Conservation (phyloP, 2,329 filamentous ascomycete genomes). For the Cladosporium sp. region DNA sequence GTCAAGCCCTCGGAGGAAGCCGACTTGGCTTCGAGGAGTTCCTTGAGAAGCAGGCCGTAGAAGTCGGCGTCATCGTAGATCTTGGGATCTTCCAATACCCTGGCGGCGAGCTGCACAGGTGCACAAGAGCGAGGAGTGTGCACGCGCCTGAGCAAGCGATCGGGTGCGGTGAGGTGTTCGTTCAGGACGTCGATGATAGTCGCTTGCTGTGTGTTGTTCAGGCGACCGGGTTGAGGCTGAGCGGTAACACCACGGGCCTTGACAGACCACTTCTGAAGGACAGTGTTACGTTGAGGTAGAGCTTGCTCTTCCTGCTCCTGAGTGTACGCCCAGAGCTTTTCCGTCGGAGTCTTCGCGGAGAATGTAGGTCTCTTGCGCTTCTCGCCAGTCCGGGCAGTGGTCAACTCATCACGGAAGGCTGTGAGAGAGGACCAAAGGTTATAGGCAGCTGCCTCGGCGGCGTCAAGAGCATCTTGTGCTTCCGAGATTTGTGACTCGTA, state of each 20-base stretch:
- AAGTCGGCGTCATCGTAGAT: slow-evolving; percentile 95
- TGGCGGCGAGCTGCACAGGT: slow-evolving; percentile 57
- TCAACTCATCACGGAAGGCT: slow-evolving; percentile 63
- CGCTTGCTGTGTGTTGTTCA: slow-evolving; percentile 62
- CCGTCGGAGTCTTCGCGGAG: slow-evolving; percentile 58
- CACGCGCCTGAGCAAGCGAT: slow-evolving; percentile 69
- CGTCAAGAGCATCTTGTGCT: slow-evolving; percentile 57
- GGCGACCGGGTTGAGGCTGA: slow-evolving; percentile 58
- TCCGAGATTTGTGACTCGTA: slow-evolving; percentile 29
- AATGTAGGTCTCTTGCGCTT: slow-evolving; percentile 60
- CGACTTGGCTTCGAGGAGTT: slow-evolving; percentile 86
- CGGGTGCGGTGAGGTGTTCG: slow-evolving; percentile 64
- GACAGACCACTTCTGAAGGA: slow-evolving; percentile 86
- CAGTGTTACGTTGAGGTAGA: slow-evolving; percentile 63
- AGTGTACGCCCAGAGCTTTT: slow-evolving; percentile 73
- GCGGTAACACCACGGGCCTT: slow-evolving; percentile 68
- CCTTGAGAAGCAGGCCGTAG: slow-evolving; percentile 89
- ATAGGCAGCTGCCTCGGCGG: slow-evolving; percentile 81
- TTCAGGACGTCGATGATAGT: slow-evolving; percentile 67
- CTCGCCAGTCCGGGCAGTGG: slow-evolving; percentile 52
- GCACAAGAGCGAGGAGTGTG: slow-evolving; percentile 74
- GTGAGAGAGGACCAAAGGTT: slow-evolving; percentile 82
- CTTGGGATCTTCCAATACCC: slow-evolving; percentile 55
- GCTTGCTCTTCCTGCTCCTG: slow-evolving; percentile 62
- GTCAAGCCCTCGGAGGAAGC: slow-evolving; percentile 52